phyloP scores from a whole-genome alignment of 2,329 filamentous ascomycete species.

The Aurifilum marmelostoma region DNA sequence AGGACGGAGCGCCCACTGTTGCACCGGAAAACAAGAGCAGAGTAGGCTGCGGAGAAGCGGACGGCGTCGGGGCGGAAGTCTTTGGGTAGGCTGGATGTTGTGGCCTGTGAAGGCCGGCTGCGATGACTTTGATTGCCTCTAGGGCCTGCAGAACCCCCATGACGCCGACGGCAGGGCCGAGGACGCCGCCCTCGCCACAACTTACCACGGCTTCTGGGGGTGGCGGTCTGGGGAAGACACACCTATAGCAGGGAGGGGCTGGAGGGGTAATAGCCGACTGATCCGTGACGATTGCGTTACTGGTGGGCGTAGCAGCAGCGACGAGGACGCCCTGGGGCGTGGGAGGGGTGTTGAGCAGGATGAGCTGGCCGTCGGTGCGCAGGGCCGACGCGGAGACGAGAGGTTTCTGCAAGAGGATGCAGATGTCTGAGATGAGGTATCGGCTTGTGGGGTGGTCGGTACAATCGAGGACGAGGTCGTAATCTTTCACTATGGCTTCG shows the following conservation, averaged over 20 bases:
- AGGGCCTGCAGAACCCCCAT: slow-evolving; percentile 94
- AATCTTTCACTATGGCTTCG: slow-evolving; percentile 64
- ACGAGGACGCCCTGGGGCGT: slow-evolving; percentile 56
- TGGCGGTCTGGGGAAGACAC: slow-evolving; percentile 86
- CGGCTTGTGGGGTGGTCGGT: slow-evolving; percentile 91
- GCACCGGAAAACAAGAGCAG: slow-evolving; percentile 54
- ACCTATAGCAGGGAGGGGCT: slow-evolving; percentile 89
- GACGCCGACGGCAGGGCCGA: slow-evolving; percentile 88
- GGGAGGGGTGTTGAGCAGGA: slow-evolving; percentile 83
- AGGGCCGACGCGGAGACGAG: slow-evolving; percentile 90
- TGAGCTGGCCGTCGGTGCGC: slow-evolving; percentile 85
- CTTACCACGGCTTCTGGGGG: slow-evolving; percentile 80
- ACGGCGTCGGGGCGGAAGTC: background rate
- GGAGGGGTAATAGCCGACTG: slow-evolving; percentile 34
- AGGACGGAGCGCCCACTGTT: slow-evolving; percentile 44
- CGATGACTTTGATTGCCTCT: slow-evolving; percentile 84
- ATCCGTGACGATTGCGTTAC: background rate
- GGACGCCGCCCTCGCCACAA: slow-evolving; percentile 89
- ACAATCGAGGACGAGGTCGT: slow-evolving; percentile 90
- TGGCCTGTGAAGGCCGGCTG: slow-evolving; percentile 38
- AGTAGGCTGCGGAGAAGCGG: slow-evolving; percentile 35
- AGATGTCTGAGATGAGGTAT: slow-evolving; percentile 90
- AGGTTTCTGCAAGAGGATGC: slow-evolving; percentile 76
- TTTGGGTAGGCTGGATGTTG: background rate
- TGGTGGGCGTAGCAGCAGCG: slow-evolving; percentile 32